These are phyloP conservation scores for Phytophthora ohioensis DNA, from an alignment of 352 stramenopile species.

Conservation along the genomic window DNA sequence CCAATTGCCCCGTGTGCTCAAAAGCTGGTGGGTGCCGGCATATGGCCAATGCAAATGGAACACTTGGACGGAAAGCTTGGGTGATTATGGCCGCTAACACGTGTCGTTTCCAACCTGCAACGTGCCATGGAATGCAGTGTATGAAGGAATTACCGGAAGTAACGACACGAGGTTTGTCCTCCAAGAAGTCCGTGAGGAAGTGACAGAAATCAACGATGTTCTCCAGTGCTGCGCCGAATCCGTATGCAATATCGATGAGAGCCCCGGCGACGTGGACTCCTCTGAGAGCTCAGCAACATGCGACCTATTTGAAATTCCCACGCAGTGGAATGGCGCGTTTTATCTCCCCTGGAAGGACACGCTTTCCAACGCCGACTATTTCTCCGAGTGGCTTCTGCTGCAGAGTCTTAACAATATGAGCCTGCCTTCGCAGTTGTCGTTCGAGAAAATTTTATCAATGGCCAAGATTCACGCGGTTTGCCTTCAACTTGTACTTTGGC, in stretches of 20 bases:
- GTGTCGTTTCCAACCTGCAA: background rate
- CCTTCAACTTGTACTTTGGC: background rate
- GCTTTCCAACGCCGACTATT: conserved; percentile 74
- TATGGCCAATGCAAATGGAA: background rate
- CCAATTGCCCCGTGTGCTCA: conserved; percentile 72
- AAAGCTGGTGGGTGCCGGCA: conserved; percentile 48
- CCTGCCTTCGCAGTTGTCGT: conserved; percentile 58
- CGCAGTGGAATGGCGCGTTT: conserved; percentile 77
- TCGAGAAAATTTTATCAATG: conserved; percentile 68
- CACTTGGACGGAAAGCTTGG: background rate
- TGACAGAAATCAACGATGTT: conserved; percentile 66
- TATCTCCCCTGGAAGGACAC: conserved; percentile 82
- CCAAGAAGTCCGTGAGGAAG: conserved; percentile 62
- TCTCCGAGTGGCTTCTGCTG: conserved; percentile 79
- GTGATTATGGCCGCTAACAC: background rate
- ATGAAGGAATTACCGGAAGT: conserved; percentile 73
- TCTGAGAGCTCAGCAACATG: conserved; percentile 37
- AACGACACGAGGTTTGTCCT: conserved; percentile 67
- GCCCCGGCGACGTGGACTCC: background rate
- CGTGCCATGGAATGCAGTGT: conserved; percentile 46
- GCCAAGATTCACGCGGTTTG: conserved; percentile 68
- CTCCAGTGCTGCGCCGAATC: conserved; percentile 69
- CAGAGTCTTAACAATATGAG: conserved; percentile 87
- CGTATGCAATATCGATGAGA: conserved; percentile 43
- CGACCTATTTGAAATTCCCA: conserved; percentile 68